Evolutionary conservation across 2,329 filamentous ascomycete genomes (phyloP).

Genomic region (Exophiala oligosperma): DNA sequence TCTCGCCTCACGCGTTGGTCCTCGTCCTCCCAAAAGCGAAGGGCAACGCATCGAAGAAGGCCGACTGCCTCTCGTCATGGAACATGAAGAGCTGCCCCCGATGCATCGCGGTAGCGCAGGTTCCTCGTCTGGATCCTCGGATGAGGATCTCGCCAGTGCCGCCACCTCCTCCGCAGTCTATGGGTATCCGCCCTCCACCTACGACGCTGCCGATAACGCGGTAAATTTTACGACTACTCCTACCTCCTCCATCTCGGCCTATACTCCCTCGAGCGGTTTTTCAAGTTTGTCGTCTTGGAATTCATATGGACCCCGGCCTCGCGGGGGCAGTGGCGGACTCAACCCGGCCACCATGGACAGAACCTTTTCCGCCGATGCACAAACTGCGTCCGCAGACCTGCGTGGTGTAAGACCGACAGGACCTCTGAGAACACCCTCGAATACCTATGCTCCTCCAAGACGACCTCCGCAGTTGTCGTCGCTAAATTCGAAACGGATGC

Average conservation of each 20-base stretch:
- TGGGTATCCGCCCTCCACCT: conserved; percentile 34
- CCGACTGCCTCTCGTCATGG: conserved; percentile 36
- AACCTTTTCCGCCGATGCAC: conserved; percentile 20
- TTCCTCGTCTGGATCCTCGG: conserved; percentile 37
- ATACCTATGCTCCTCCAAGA: conserved; percentile 69
- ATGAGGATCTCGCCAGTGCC: conserved; percentile 39
- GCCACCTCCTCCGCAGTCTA: conserved; percentile 37
- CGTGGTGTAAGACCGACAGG: conserved; percentile 67
- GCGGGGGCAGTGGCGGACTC: conserved; percentile 42
- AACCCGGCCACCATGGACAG: conserved; percentile 39
- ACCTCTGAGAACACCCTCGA: conserved; percentile 73
- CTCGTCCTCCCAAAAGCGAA: conserved; percentile 18
- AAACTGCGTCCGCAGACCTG: conserved; percentile 31
- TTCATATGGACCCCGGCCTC: conserved; percentile 40
- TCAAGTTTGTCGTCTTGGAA: conserved; percentile 38
- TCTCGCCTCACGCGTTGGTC: conserved; percentile 10
- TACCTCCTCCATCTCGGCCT: conserved; percentile 31
- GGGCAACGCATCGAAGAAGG: conserved; percentile 24
- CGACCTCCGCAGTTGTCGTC: conserved; percentile 53
- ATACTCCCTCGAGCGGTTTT: conserved; percentile 33
- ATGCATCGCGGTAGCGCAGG: conserved; percentile 41
- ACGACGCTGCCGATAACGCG: conserved; percentile 35
- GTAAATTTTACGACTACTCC: conserved; percentile 31
- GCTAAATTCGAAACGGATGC: conserved; percentile 50
- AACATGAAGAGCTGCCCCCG: conserved; percentile 42